phyloP scores from a whole-genome alignment of 352 stramenopile species.

The Pythium dissotocum region DNA sequence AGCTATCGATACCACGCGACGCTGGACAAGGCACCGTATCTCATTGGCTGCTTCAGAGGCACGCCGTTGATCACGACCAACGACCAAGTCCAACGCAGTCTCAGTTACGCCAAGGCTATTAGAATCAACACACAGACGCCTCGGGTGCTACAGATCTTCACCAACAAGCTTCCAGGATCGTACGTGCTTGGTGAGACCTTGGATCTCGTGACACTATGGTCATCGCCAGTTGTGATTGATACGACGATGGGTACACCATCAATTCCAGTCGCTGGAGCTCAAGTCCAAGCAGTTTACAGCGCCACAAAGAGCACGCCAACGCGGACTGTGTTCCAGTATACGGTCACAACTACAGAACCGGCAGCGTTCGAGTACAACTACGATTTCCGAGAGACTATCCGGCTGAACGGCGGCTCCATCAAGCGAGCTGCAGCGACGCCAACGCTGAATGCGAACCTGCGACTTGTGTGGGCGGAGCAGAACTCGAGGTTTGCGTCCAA shows the following conservation, averaged over 20 bases:
- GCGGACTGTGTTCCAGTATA: constrained; percentile 56
- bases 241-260: constrained; percentile 34
- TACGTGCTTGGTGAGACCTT: constrained; percentile 67
- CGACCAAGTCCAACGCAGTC: constrained; percentile 44
- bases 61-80: constrained; percentile 12
- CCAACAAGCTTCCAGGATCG: constrained; percentile 52
- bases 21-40: constrained; percentile 39
- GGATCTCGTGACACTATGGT: constrained; percentile 67
- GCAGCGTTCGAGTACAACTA: constrained; percentile 46
- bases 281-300: constrained; percentile 40
- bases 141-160: constrained; percentile 48
- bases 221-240: constrained; percentile 40
- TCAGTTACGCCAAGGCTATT: constrained; percentile 57
- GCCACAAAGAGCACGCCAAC: constrained; percentile 37
- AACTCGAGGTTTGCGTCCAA: constrained; percentile 51
- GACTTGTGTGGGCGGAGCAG: constrained; percentile 34
- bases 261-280: constrained; percentile 39
- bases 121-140: constrained; percentile 51
- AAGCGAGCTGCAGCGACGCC: constrained; percentile 35
- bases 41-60: constrained; percentile 68
- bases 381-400: constrained; percentile 36
- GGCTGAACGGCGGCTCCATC: constrained; percentile 60
- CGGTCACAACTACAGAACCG: constrained; percentile 26
- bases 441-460: constrained; percentile 43
- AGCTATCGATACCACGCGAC: constrained; percentile 75